Conservation (phyloP, 306 rosid species). For the Mimosa bimucronata region DNA sequence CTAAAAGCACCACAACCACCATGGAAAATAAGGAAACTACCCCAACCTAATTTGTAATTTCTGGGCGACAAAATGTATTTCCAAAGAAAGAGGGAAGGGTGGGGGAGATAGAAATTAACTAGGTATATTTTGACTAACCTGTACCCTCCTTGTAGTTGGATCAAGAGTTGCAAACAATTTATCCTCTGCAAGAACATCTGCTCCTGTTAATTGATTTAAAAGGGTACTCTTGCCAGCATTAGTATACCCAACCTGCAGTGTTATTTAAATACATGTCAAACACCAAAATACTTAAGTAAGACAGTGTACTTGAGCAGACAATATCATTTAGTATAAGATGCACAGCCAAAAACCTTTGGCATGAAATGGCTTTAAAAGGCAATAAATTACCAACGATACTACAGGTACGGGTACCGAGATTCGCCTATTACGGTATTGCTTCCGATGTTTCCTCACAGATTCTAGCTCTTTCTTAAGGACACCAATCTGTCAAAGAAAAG, state of each 20-base stretch:
- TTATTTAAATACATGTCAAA: slow-evolving; percentile 33
- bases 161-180: slow-evolving; percentile 94
- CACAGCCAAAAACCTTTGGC: slow-evolving; percentile 28
- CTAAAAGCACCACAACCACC: neutral
- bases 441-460: slow-evolving; percentile 85
- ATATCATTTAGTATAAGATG: slow-evolving; percentile 1
- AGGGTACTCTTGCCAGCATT: slow-evolving; percentile 99
- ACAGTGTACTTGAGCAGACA: slow-evolving; percentile 12
- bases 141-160: slow-evolving; percentile 98
- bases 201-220: slow-evolving; percentile 90
- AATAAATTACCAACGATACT: slow-evolving; percentile 77
- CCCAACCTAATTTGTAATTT: neutral
- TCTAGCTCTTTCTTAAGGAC: slow-evolving; percentile 76
- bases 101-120: slow-evolving; percentile 28
- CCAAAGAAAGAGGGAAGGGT: neutral
- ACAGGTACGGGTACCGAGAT: slow-evolving; percentile 88
- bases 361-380: slow-evolving; percentile 18
- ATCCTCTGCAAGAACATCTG: slow-evolving; percentile 95
- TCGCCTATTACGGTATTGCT: slow-evolving; percentile 89
- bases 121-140: slow-evolving; percentile 58
- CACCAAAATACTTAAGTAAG: slow-evolving; percentile 20
- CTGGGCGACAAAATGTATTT: neutral
- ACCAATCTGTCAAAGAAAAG: slow-evolving; percentile 71
- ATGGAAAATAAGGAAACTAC: neutral
- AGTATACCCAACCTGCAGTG: slow-evolving; percentile 89